A percentile compares a stretch with the other conserved stretches of the same genome.
phyloP scores from a whole-genome alignment of 2,329 filamentous ascomycete genomes.

The Alternaria tenuissima region DNA sequence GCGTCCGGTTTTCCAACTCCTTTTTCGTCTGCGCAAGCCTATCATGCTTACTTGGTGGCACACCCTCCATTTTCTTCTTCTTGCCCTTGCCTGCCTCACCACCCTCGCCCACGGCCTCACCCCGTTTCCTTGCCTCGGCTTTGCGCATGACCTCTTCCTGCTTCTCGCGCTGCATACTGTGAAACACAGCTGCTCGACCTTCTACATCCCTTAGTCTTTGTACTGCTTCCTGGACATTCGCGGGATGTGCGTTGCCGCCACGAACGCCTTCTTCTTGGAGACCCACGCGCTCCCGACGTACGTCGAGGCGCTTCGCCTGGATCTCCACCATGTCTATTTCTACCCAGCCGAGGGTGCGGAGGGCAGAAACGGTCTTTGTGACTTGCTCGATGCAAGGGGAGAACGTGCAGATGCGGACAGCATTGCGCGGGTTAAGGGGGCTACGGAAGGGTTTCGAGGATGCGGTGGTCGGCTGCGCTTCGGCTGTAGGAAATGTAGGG shows the following conservation, averaged over 20 bases:
- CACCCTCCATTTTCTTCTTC: conserved; percentile 29
- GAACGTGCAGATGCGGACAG: conserved; percentile 88
- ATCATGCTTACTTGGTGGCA: conserved; percentile 44
- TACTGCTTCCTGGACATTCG: conserved; percentile 81
- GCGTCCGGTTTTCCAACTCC: conserved; percentile 42
- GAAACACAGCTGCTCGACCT: conserved; percentile 70
- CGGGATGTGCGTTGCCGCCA: conserved; percentile 73
- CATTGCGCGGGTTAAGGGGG: conserved; percentile 73
- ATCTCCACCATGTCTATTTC: conserved; percentile 95
- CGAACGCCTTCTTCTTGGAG: conserved; percentile 71
- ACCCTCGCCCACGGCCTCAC: conserved; percentile 32
- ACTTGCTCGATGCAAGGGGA: conserved; percentile 98
- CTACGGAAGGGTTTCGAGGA: conserved; percentile 47
- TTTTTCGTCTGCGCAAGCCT: conserved; percentile 38
- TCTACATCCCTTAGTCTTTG: conserved; percentile 77
- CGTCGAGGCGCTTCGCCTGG: conserved; percentile 78
- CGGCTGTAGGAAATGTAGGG: conserved; percentile 2
- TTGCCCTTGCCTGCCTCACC: conserved; percentile 27
- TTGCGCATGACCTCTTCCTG: conserved; percentile 55
- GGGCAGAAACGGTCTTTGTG: conserved; percentile 79
- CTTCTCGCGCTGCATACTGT: conserved; percentile 55
- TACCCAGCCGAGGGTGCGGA: conserved; percentile 86
- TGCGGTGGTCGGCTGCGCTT: conserved; percentile 9
- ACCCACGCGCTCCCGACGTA: conserved; percentile 82
- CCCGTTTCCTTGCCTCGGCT: conserved; percentile 46